phyloP scores from a whole-genome alignment of 192 early-diverging fungal genomes.

The Kickxella alabastrina region DNA sequence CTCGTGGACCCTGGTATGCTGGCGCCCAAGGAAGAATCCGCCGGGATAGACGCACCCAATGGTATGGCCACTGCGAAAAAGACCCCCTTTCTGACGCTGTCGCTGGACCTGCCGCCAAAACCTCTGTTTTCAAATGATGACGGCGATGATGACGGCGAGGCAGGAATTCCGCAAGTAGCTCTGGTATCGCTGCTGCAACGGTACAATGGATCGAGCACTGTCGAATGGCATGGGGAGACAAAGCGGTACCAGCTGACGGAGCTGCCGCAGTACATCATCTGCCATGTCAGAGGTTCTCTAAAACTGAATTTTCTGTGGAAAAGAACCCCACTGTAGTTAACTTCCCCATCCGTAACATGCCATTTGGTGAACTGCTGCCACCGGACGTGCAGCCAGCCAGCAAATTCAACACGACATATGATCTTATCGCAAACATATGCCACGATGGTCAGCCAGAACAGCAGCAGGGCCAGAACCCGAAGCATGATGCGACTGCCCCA shows the following conservation, averaged over 20 bases:
- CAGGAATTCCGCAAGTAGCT: constrained; percentile 84
- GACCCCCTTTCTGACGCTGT: constrained; percentile 79
- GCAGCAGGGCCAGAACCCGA: not conserved
- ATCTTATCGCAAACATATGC: constrained; percentile 87
- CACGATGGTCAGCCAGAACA: constrained; percentile 71
- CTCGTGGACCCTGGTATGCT: constrained; percentile 46
- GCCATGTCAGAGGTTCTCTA: constrained; percentile 90
- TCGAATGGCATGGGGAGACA: constrained; percentile 51
- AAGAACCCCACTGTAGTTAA: constrained; percentile 98
- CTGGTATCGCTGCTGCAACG: constrained; percentile 76
- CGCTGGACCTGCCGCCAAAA: constrained; percentile 84
- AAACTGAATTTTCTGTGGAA: constrained; percentile 76
- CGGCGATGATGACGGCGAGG: constrained; percentile 62
- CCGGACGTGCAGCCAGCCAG: constrained; percentile 43
- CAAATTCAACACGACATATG: constrained; percentile 50
- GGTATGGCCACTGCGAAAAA: constrained; percentile 8
- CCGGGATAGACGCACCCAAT: constrained; percentile 22
- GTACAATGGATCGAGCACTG: constrained; percentile 72
- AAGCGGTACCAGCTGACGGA: constrained; percentile 70
- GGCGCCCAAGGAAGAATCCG: constrained; percentile 17
- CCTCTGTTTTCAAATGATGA: constrained; percentile 86
- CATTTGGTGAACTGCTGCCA: constrained; percentile 70
- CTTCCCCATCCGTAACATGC: constrained; percentile 82
- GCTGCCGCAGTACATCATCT: constrained; percentile 83
- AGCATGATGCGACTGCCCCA: not conserved